Evolutionary conservation across 1,284 basidiomycete species (phyloP), one percentile per base, ranked within the genome.

Genomic region (Marasmius sp.): DNA sequence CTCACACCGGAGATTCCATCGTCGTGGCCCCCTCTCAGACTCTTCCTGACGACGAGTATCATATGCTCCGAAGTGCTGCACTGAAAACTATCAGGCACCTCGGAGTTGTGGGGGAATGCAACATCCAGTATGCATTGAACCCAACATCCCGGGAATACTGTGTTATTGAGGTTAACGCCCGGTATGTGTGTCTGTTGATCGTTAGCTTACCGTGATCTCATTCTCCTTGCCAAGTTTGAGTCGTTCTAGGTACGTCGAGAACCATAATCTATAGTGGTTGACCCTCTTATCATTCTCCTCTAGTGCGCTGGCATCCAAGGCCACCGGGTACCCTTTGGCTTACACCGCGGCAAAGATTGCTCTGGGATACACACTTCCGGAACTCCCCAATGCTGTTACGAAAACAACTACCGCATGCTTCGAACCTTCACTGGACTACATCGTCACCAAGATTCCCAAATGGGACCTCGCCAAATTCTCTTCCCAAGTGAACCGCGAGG

Each of bases 1-100:
- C 95, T 48, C 97, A 99, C 77, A 99, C 97, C n/a, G 97, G 97
- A 71, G 97, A 99, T 76, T 99, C 97, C n/a, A 99, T 99, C 71
- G 97, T 99, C 72, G 95, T 99, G 50, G 97, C 97, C 5, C 97
- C 97, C 1, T 98, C 95, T 4, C 97, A 99, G 77, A 99, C 97
- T 1, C 81, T 99, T 16, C 94, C 96, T 41, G 97, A 99, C 72
- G 93, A 94, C 74, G 95, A 98, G 74, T 99, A 99, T 79, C 96
- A 99, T 80, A 99, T 99, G 97, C 85, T 99, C 67, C 93, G 97
- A 64, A 93, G 92, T 65, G 96, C 97, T 60, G 97, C 97, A 39
- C 90, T 99, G 81, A 98, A 99, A 79, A 93, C 95, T 64, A 95
- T 97, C 64, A 90, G 97, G 65, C 97, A 99, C 79, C 89, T 99